Evolutionary conservation across 192 early-diverging fungal species (phyloP), one percentile per base, ranked within the genome.

Genomic region (Gryganskiella cystojenkinii): DNA sequence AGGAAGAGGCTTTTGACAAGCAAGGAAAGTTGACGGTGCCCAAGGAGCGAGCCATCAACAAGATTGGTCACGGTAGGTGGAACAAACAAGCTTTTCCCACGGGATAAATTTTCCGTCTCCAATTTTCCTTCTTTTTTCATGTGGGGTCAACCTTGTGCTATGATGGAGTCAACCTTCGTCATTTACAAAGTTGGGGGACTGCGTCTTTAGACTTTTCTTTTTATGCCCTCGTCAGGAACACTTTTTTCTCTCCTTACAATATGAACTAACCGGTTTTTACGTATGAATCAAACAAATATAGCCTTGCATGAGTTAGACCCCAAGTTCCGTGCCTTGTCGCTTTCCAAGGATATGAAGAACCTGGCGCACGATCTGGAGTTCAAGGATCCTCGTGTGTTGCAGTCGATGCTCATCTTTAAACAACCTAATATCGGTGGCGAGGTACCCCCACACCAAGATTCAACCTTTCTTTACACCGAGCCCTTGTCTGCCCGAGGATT

Each of bases 381-480:
- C 59, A 69, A 73, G 33, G 87, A 92, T 34, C 92, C 95, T 8
- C 83, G 87, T 1, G 85, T 96, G 0, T 78, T 98, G 33, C 96
- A 98, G 81, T 92, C 90, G 24, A 98, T 98, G 96, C 64, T 95
- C 19, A 98, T 98, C 57, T 97, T 87, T 74, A 95, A 94, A 82
- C 86, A 90, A 60, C 86, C 86, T 17, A 79, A 85, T 52, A 88
- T 88, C 62, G 85, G 86, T 40, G 89, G 84, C 19, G 71, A 82
- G 47, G 96, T 98, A 0, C 94, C 95, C 1, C 80, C 89, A 45
- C 96, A 98, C 70, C 94, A 95, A 70, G 96, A 98, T 67, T 93
- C 92, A 27, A 93, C 94, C 9, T 98, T 98, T 75, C 82, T 98
- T 59, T 96, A 93, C 76, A 98, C 96, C 0, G 76, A 92, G 28